phyloP scores from a whole-genome alignment of 1,284 basidiomycete species.

The Trichosporon asahii region DNA sequence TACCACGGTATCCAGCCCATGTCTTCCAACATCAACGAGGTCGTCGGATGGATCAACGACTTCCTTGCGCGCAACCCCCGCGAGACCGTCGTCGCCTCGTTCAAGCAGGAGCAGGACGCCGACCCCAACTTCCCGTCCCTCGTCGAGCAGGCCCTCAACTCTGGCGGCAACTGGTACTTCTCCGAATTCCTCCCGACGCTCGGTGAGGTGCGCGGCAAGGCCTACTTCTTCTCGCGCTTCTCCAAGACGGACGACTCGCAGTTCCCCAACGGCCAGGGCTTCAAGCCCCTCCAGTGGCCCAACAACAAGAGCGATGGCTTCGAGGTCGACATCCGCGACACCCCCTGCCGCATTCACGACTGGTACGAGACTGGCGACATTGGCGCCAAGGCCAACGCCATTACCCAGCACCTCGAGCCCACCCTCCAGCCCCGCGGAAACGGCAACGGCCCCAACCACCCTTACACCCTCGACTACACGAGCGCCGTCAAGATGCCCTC shows the following conservation, averaged over 20 bases:
- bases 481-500: conserved; percentile 74
- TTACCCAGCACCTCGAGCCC: conserved; percentile 26
- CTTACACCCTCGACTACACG: conserved; percentile 66
- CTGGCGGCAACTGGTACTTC: conserved; percentile 70
- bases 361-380: conserved; percentile 55
- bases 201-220: conserved; percentile 77
- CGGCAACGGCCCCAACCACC: conserved; percentile 21
- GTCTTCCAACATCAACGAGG: conserved; percentile 60
- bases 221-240: conserved; percentile 77
- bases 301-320: conserved; percentile 69
- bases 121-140: conserved; percentile 59
- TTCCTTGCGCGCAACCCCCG: conserved; percentile 64
- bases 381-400: conserved; percentile 60
- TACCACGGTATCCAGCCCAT: conserved; percentile 76
- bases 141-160: conserved; percentile 64
- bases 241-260: conserved; percentile 30
- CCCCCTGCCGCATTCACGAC: conserved; percentile 69
- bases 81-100: conserved; percentile 75
- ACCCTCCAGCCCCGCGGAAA: conserved; percentile 16
- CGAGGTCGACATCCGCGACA: conserved; percentile 60
- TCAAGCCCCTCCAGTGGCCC: conserved; percentile 77
- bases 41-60: conserved; percentile 58
- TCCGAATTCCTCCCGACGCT: conserved; percentile 71
- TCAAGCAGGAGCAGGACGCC: conserved; percentile 72
- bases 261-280: conserved; percentile 66